Conservation (phyloP, 2,329 filamentous ascomycete species). For the Scedosporium aurantiacum region DNA sequence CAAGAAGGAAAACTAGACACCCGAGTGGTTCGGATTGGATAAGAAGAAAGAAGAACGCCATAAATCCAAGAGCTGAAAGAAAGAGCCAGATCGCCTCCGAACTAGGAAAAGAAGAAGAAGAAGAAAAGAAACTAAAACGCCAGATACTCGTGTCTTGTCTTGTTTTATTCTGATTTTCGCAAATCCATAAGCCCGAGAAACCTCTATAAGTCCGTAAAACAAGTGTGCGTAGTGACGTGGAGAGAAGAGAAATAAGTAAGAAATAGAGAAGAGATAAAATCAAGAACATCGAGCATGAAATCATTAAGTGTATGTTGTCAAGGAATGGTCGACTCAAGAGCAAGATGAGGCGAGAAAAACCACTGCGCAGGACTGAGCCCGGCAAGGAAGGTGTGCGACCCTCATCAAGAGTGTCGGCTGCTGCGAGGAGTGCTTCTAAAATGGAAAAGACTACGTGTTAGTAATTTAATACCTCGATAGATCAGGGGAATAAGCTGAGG, state of each 20-base stretch:
- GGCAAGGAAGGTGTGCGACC: background rate
- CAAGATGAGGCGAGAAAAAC: background rate
- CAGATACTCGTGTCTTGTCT: background rate
- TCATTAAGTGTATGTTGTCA: background rate
- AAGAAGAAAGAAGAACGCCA: background rate
- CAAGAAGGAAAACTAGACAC: background rate
- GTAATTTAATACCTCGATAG: background rate
- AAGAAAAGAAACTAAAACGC: background rate
- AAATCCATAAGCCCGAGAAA: background rate
- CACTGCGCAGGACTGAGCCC: background rate
- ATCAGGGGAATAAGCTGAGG: no score
- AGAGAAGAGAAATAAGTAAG: background rate
- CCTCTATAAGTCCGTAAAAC: background rate
- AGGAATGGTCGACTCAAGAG: background rate
- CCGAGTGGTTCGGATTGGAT: constrained; percentile 7
- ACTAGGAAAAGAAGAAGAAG: background rate
- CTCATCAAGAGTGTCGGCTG: constrained; percentile 5
- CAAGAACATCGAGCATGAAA: background rate
- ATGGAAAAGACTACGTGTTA: background rate
- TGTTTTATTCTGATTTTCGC: background rate
- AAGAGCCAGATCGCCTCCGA: background rate
- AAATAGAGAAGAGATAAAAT: background rate
- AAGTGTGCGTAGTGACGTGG: background rate
- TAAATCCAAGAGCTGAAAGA: background rate
- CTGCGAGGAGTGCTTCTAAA: constrained; percentile 5